Evolutionary conservation across 164 flowering plant species (phyloP).

Genomic region (Kingdonia uniflora): DNA sequence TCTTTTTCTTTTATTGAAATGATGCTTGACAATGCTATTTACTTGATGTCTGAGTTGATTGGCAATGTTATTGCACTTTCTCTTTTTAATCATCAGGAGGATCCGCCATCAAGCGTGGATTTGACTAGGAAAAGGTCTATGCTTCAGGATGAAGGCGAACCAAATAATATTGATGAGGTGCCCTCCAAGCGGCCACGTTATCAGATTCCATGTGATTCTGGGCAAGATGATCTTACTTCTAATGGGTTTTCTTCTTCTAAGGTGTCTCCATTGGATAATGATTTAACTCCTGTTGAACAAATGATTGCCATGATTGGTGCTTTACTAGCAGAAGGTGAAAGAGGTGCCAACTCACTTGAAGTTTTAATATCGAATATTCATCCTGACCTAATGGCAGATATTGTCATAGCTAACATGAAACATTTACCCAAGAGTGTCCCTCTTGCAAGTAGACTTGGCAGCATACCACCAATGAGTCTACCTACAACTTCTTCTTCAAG

Average conservation of each 20-base stretch:
- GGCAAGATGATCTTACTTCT: slow-evolving; percentile 27
- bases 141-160: slow-evolving; percentile 41
- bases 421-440: slow-evolving; percentile 67
- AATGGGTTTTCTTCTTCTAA: slow-evolving; percentile 52
- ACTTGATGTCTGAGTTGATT: slow-evolving; percentile 1
- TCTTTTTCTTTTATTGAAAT: neutral
- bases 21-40: slow-evolving; percentile 2
- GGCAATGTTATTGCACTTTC: neutral
- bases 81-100: slow-evolving; percentile 46
- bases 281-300: slow-evolving; percentile 76
- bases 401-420: slow-evolving; percentile 89
- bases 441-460: slow-evolving; percentile 36
- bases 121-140: slow-evolving; percentile 39
- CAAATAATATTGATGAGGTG: slow-evolving; percentile 27
- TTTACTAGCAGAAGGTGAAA: slow-evolving; percentile 89
- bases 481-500: slow-evolving; percentile 19
- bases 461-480: slow-evolving; percentile 26
- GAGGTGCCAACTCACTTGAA: slow-evolving; percentile 88
- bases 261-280: slow-evolving; percentile 34
- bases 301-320: slow-evolving; percentile 98
- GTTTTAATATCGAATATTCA: slow-evolving; percentile 77
- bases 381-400: slow-evolving; percentile 92
- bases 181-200: slow-evolving; percentile 44
- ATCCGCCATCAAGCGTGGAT: slow-evolving; percentile 40
- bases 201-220: slow-evolving; percentile 30